Evolutionary conservation across 2,329 filamentous ascomycete genomes (phyloP), one percentile per base, ranked within the genome.

Genomic region (Dryadomyces quercus-mongolicae): DNA sequence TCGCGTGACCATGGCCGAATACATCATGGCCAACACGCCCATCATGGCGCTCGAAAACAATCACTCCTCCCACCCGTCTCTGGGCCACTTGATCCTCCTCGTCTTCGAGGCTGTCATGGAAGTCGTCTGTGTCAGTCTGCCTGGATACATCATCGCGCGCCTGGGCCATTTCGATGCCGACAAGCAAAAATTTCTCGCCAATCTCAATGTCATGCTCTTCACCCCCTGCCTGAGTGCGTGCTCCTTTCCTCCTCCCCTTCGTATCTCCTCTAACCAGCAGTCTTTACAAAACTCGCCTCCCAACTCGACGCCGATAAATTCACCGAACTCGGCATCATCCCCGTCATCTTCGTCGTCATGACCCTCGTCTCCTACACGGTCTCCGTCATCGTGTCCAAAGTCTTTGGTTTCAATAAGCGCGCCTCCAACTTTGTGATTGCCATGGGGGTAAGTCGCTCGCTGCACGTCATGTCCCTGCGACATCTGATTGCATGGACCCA

Each of bases 71-170:
- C 84, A 88, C 60, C 84, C 85, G 15, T 76, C 85, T 52, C 74
- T 89, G 59, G 74, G 73, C 55, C 78, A 90, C 62, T 76, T 95
- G 34, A 77, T 83, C 43, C 75, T 94, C 25, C 82, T 95, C 56
- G 91, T 97, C 61, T 95, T 95, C 64, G 91, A 95, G 71, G 93
- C 93, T 12, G 91, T 96, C 31, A 76, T 96, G 64, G 90, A 96
- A 66, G 92, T 97, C 22, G 86, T 98, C 51, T 97, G 91, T 66
- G 91, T 98, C 67, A 92, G 87, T 68, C 71, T 96, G 61, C 93
- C 93, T 0, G 93, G 93, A 31, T 98, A 96, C 70, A 85, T 98
- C 59, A 83, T 96, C 53, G 93, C 93, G 13, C 77, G 86, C 43
- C 77, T 89, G 62, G 93, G 93, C 66, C 87, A 95, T 72, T 97